A percentile compares a stretch with the other conserved stretches of the same genome.
Evolutionary conservation across 202 grass and related monocot species (phyloP).

Genomic region (Zoysia matrella): DNA sequence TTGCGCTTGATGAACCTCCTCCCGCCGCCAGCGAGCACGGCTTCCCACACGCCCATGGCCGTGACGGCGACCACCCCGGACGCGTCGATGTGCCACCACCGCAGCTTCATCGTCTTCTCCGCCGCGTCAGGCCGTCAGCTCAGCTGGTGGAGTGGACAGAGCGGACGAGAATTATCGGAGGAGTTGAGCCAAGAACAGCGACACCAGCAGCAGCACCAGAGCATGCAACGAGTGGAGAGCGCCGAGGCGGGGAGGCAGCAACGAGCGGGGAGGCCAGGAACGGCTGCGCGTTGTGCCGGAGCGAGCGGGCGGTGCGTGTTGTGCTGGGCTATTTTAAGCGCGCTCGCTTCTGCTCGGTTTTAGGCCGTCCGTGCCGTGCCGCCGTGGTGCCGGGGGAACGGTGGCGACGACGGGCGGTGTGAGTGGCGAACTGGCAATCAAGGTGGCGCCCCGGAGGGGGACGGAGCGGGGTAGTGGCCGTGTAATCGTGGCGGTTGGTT

Average conservation of each 20-base stretch:
- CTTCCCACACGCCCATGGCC: conserved; percentile 88
- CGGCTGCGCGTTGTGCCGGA: background rate
- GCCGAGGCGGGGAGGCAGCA: background rate
- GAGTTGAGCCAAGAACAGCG: background rate
- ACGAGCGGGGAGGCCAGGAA: background rate
- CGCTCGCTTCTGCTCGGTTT: conserved; percentile 45
- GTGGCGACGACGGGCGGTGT: background rate
- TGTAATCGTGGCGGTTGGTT: conserved; percentile 24
- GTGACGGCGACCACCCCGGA: conserved; percentile 52
- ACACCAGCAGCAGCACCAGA: background rate
- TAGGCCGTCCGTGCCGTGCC: background rate
- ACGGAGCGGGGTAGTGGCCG: conserved; percentile 19
- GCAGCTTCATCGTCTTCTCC: no score
- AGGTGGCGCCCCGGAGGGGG: conserved; percentile 26
- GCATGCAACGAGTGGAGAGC: background rate
- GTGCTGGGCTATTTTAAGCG: conserved; percentile 61
- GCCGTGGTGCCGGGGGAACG: background rate
- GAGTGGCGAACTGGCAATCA: background rate
- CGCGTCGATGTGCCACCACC: conserved; percentile 49
- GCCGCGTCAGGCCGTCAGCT: background rate
- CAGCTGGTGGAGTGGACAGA: background rate
- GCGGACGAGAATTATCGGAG: background rate
- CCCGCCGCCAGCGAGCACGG: conserved; percentile 69
- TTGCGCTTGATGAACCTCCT: conserved; percentile 86
- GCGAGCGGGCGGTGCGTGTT: conserved; percentile 33